Base-by-base conservation (phyloP, 2,329 filamentous ascomycete genomes). In the Penicillium psychrosexuale region DNA sequence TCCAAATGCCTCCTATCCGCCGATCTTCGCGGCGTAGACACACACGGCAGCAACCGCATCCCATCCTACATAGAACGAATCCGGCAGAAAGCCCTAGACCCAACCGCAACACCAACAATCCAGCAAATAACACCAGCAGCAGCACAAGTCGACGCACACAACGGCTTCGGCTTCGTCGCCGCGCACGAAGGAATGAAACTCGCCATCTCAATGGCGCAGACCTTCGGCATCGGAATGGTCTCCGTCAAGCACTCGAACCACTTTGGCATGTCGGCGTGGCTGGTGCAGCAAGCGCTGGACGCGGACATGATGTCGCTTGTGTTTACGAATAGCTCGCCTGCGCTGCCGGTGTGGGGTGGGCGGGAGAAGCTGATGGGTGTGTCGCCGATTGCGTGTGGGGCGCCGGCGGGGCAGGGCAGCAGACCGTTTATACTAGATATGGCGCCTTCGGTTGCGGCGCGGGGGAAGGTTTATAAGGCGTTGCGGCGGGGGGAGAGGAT, bases 261-360 rank as follows among this genome's bases (percentile, higher is more conserved):
- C 70, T 92, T 89, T 65, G 90, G 90, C 51, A 94, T 94, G 89
- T 82, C 82, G 3, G 89, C 90, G 0, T 93, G 89, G 87, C 68
- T 91, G 0, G 88, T 91, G 11, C 86, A 90, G 69, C 85, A 91
- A 71, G 90, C 89, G 0, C 72, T 92, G 13, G 87, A 93, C 55
- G 85, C 82, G 0, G 79, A 80, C 36, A 85, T 89, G 82, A 86
- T 89, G 82, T 84, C 80, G 52, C 77, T 88, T 15, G 85, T 88
- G 2, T 89, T 89, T 59, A 89, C 86, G 19, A 89, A 89, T 66
- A 87, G 84, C 0, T 88, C 84, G 28, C 88, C 88, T 0, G 88
- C 88, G 1, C 73, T 91, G 52, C 87, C 89, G 1, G 84, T 82
- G 0, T 91, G 83, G 80, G 89, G 89, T 11, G 87, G 85, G 1